Percentiles rank a stretch among this genome's conserved stretches.
Conservation (phyloP, 140 eudicot species). For the Oenanthe javanica region DNA sequence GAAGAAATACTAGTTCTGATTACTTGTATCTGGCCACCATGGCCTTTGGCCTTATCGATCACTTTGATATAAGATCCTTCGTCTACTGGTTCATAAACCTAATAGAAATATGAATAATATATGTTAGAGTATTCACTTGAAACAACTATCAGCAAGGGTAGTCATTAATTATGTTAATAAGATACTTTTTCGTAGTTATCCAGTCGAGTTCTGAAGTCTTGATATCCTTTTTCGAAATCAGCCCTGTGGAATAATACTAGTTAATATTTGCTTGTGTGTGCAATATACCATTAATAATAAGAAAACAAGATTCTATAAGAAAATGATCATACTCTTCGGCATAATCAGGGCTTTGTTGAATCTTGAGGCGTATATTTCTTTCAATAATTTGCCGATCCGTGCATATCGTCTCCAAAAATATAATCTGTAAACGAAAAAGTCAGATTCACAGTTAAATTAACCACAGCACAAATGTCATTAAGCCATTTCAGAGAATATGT, state of each 20-base stretch:
- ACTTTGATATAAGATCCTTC: slow-evolving; percentile 97
- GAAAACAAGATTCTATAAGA: neutral
- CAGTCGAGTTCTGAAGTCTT: slow-evolving; percentile 78
- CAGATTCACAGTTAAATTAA: slow-evolving; percentile 9
- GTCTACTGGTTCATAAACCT: slow-evolving; percentile 96
- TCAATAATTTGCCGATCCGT: slow-evolving; percentile 78
- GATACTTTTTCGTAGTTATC: slow-evolving; percentile 84
- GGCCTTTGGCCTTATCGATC: slow-evolving; percentile 96
- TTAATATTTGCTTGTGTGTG: neutral
- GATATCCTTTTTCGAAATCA: slow-evolving; percentile 94
- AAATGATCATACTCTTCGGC: slow-evolving; percentile 68
- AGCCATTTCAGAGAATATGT: neutral
- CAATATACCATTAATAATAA: neutral
- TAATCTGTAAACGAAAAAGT: slow-evolving; percentile 47
- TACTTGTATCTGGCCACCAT: slow-evolving; percentile 98
- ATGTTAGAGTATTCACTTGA: neutral
- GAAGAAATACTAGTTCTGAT: neutral
- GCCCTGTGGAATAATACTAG: slow-evolving; percentile 46
- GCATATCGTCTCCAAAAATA: slow-evolving; percentile 93
- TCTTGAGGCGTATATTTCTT: slow-evolving; percentile 93
- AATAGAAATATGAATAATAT: slow-evolving; percentile 7
- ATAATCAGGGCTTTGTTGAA: slow-evolving; percentile 99
- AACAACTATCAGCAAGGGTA: neutral
- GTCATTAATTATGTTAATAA: slow-evolving; percentile 14
- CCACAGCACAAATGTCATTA: neutral